These are phyloP conservation scores for Peronospora farinosa DNA, from an alignment of 352 stramenopile genomes.

Conservation along the genomic window DNA sequence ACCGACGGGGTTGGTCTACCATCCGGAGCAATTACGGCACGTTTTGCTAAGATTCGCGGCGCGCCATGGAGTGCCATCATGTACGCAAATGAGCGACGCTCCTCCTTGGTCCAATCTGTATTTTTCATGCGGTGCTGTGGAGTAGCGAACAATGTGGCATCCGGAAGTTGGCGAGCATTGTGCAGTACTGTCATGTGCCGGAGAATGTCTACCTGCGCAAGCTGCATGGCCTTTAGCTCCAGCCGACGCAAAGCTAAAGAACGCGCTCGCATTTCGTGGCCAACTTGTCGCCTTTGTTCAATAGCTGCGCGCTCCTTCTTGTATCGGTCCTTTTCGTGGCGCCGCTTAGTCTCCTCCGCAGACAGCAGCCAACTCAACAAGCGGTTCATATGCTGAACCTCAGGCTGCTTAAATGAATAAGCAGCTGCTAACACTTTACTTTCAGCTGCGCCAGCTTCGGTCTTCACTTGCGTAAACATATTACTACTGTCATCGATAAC, in stretches of 20 bases:
- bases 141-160: conserved; percentile 24
- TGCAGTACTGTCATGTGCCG: conserved; percentile 56
- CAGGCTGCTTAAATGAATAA: conserved; percentile 74
- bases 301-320: conserved; percentile 66
- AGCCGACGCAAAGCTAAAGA: conserved; percentile 55
- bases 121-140: conserved; percentile 61
- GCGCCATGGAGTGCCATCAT: conserved; percentile 68
- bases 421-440: conserved; percentile 12
- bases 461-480: conserved; percentile 19
- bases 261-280: conserved; percentile 66
- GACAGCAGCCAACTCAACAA: conserved; percentile 82
- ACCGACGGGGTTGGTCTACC: conserved; percentile 25
- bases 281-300: conserved; percentile 68
- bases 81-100: conserved; percentile 76
- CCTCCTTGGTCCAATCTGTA: conserved; percentile 83
- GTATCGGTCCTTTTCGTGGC: conserved; percentile 69
- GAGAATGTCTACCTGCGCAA: conserved; percentile 74
- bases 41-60: conserved; percentile 70
- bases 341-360: conserved; percentile 75
- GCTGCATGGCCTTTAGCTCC: conserved; percentile 80
- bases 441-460: conserved; percentile 7
- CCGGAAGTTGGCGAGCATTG: conserved; percentile 64
- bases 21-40: conserved; percentile 28
- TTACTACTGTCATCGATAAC: conserved; percentile 33
- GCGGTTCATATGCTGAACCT: conserved; percentile 87